Evolutionary conservation across 2,329 filamentous ascomycete species (phyloP), one percentile per base, ranked within the genome.

Genomic region (Periconia macrospinosa): DNA sequence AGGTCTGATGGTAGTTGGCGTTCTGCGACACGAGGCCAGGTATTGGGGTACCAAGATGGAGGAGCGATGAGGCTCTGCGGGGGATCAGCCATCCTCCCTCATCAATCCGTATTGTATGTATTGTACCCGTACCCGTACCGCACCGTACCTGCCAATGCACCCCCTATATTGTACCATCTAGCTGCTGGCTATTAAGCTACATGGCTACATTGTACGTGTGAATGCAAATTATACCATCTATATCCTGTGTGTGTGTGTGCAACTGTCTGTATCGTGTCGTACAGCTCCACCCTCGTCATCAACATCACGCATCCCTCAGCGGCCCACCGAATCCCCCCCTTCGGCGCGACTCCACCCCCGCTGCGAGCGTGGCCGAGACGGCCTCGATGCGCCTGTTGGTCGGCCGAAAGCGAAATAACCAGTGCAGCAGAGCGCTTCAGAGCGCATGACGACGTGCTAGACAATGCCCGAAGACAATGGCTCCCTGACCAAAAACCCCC

Each of bases 401-500:
- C 57, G 60, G 55, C 60, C 55, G 60, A 54, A 42, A 33, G 20
- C 30, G n/a, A 27, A 44, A 44, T 23, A 11, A 44, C 10, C 42
- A 13, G 33, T 3, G 33, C 43, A 50, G 30, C 49, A 53, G 49
- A 19, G 37, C 51, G 35, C 35, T 37, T 57, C 56, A 55, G 56
- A 56, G 55, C 52, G 55, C 45, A 55, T 47, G 52, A 53, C 20
- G 50, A 35, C 35, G 52, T 52, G 47, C 23, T 27, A 54, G 33
- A 56, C 44, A 42, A 55, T 56, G 51, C 40, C 43, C 40, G 11
- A 58, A 51, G 37, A 62, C 60, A 57, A 63, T 62, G 58, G 52
- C 61, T 58, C 60, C 61, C 30, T 60, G 60, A 35, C 46, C 71
- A 13, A 37, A 30, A 74, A 70, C 66, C 70, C 72, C 55, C 67